These are phyloP conservation scores for Trametes sanguinea DNA, from an alignment of 768 basidiomycete species.

Conservation along the genomic window DNA sequence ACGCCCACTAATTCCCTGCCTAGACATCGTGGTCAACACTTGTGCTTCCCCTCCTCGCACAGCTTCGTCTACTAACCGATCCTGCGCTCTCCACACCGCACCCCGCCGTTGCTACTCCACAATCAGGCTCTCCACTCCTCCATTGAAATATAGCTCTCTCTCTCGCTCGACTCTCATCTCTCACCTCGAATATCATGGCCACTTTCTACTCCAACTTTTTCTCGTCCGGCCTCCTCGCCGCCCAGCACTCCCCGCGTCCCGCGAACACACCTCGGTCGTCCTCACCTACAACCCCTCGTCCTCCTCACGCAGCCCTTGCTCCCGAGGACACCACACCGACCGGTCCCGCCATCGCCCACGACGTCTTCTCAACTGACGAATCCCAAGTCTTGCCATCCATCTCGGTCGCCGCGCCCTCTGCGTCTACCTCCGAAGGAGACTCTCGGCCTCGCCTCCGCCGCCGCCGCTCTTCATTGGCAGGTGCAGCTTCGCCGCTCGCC, in stretches of 20 bases:
- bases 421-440: conserved; percentile 25
- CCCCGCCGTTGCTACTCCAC: conserved; percentile 9
- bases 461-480: conserved; percentile 63
- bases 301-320: conserved; percentile 28
- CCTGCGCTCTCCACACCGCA: background rate
- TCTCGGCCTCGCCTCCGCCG: conserved; percentile 50
- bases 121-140: conserved; percentile 3
- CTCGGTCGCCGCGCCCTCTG: conserved; percentile 33
- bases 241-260: conserved; percentile 38
- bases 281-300: conserved; percentile 30
- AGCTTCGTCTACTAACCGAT: too few species aligned
- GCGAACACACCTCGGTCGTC: conserved; percentile 22
- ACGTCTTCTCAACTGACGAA: conserved; percentile 16
- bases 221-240: conserved; percentile 63
- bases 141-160: background rate
- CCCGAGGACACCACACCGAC: conserved; percentile 42
- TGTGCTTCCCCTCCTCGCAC: too few species aligned
- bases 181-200: conserved; percentile 6
- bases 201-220: conserved; percentile 64
- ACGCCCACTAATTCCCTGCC: background rate
- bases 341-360: conserved; percentile 30
- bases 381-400: conserved; percentile 32
- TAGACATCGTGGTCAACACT: too few species aligned
- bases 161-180: background rate
- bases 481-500: conserved; percentile 54